These are phyloP conservation scores for Solanum tarijense DNA, from an alignment of 257 asterid genomes.

Conservation along the genomic window DNA sequence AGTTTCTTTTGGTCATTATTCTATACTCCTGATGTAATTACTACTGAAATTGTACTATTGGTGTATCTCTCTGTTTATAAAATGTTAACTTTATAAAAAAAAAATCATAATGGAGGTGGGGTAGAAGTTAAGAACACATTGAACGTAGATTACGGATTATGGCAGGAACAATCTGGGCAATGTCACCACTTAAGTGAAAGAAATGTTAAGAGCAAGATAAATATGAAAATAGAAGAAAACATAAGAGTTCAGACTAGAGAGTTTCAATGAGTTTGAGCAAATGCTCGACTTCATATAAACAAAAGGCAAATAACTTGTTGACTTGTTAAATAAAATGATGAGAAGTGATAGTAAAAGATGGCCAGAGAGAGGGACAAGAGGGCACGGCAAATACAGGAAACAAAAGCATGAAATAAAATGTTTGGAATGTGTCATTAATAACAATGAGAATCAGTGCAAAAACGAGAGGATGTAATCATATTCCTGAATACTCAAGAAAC, in stretches of 20 bases:
- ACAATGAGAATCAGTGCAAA: not conserved
- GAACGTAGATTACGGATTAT: not conserved
- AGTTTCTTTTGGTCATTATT: not conserved
- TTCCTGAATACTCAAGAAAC: not conserved
- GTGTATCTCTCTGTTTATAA: too few relatives aligned
- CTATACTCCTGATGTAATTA: too few relatives aligned
- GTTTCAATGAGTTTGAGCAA: not conserved
- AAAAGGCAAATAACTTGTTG: not conserved
- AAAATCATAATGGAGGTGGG: not conserved
- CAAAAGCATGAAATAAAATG: not conserved
- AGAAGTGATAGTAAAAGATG: not conserved
- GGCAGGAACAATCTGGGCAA: not conserved
- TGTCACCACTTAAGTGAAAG: not conserved
- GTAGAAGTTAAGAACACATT: not conserved
- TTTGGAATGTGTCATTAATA: not conserved
- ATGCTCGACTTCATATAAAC: not conserved
- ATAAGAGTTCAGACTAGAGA: not conserved
- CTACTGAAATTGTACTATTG: too few relatives aligned
- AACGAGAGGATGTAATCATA: not conserved
- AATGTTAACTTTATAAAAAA: not conserved
- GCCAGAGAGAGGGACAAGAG: not conserved
- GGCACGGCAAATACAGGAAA: not conserved
- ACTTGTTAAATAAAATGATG: not conserved
- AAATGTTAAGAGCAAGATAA: not conserved
- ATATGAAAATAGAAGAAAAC: not conserved